phyloP scores from a whole-genome alignment of 768 basidiomycete species.

The Galerina sulciceps region DNA sequence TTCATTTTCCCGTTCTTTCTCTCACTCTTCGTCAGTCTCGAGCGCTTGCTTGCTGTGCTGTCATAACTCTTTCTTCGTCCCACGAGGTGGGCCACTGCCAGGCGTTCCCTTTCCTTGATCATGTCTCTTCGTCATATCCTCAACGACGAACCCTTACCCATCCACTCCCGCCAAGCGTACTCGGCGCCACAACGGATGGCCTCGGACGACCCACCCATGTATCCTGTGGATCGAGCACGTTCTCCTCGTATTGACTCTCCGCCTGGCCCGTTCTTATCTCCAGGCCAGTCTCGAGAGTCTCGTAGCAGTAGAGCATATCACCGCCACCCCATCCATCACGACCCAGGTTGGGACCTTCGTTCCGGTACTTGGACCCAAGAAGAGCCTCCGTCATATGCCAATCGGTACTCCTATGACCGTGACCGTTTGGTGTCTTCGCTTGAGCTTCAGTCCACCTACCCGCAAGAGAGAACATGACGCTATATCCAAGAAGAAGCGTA shows the following conservation, averaged over 20 bases:
- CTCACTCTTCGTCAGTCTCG: conserved; percentile 10
- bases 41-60: conserved; percentile 21
- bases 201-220: conserved; percentile 19
- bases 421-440: conserved; percentile 19
- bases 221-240: conserved; percentile 25
- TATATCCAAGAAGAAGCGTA: conserved; percentile 27
- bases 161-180: conserved; percentile 37
- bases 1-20: conserved; percentile 18
- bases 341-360: conserved; percentile 51
- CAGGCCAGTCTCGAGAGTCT: conserved; percentile 18
- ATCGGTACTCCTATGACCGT: conserved; percentile 23
- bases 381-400: conserved; percentile 16
- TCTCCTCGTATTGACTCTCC: conserved; percentile 30
- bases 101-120: conserved; percentile 17
- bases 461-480: conserved; percentile 27
- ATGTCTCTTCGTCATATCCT: conserved; percentile 85
- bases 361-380: conserved; percentile 23
- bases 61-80: conserved; percentile 33
- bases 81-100: conserved; percentile 33
- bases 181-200: conserved; percentile 28
- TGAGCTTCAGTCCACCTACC: conserved; percentile 14
- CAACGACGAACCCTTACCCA: conserved; percentile 67
- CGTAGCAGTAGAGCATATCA: conserved; percentile 21
- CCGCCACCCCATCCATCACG: conserved; percentile 41
- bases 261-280: conserved; percentile 22